Evolutionary conservation across 106 monocot genomes (phyloP).

Genomic region (Dendrobium nobile): DNA sequence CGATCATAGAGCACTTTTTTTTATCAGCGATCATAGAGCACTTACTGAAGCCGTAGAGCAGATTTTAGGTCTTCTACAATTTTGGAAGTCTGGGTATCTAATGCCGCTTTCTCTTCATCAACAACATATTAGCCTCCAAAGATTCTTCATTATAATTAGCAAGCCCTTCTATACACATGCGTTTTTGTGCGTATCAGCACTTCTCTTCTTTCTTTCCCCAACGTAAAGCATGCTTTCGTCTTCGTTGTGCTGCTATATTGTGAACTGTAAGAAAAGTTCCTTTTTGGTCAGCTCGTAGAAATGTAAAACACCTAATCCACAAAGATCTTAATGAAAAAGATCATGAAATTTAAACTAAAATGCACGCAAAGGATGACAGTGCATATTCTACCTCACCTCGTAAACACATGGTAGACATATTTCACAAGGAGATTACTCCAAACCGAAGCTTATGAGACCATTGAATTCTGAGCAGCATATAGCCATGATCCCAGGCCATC

Average conservation of each 20-base stretch:
- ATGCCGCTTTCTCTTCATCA: constrained; percentile 58
- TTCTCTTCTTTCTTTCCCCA: constrained; percentile 92
- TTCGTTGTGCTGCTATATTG: constrained; percentile 46
- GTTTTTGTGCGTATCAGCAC: constrained; percentile 76
- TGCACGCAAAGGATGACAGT: background rate
- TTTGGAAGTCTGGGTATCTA: constrained; percentile 49
- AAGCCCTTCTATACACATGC: constrained; percentile 66
- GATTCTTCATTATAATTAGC: constrained; percentile 25
- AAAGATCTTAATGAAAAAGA: background rate
- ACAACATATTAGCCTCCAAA: constrained; percentile 54
- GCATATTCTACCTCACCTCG: background rate
- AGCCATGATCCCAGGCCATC: background rate
- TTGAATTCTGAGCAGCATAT: background rate
- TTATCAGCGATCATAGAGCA: background rate
- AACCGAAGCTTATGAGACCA: background rate
- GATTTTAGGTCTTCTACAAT: constrained; percentile 60
- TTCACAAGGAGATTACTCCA: background rate
- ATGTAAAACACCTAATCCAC: background rate
- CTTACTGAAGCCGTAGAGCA: constrained; percentile 47
- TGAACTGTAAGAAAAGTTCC: constrained; percentile 33
- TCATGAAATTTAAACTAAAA: background rate
- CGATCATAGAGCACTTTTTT: too few species aligned
- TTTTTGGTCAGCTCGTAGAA: background rate
- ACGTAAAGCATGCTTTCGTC: constrained; percentile 67
- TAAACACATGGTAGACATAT: background rate